Evolutionary conservation across 2,329 filamentous ascomycete genomes (phyloP).

Genomic region (Pseudocercospora eumusae): DNA sequence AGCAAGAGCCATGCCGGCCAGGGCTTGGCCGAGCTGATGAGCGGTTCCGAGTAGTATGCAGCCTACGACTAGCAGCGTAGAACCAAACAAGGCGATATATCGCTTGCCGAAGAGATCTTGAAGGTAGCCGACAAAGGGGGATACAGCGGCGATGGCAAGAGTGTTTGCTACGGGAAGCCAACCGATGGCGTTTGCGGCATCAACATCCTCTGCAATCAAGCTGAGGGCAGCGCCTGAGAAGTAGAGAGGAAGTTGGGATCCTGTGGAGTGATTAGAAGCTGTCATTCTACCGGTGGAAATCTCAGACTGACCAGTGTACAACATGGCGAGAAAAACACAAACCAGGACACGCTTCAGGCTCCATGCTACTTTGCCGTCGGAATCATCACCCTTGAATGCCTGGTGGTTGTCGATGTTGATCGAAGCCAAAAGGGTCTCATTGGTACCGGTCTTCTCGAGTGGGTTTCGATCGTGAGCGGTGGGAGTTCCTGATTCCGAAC

Average conservation of each 20-base stretch:
- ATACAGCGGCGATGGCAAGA: constrained; percentile 57
- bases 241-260: constrained; percentile 32
- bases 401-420: constrained; percentile 42
- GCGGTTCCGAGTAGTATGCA: constrained; percentile 62
- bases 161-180: constrained; percentile 50
- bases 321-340: constrained; percentile 41
- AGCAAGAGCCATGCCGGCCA: constrained; percentile 60
- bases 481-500: constrained; percentile 17
- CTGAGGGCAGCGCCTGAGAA: constrained; percentile 30
- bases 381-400: constrained; percentile 45
- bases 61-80: constrained; percentile 56
- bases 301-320: constrained; percentile 40
- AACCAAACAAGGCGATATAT: constrained; percentile 60
- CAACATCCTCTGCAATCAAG: constrained; percentile 30
- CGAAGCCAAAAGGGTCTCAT: constrained; percentile 21
- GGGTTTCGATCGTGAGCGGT: constrained; percentile 9
- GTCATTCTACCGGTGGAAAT: no score
- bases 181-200: constrained; percentile 25
- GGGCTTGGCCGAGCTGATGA: constrained; percentile 48
- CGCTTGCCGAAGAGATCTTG: constrained; percentile 65
- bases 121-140: constrained; percentile 65
- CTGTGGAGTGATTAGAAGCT: constrained; percentile 6
- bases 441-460: constrained; percentile 24
- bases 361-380: constrained; percentile 45
- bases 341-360: constrained; percentile 40